Percentiles rank a stretch among this genome's conserved stretches.
These are phyloP conservation scores for Protomyces arabidopsidicola DNA, from an alignment of 1,139 yeast genomes.

Conservation along the genomic window DNA sequence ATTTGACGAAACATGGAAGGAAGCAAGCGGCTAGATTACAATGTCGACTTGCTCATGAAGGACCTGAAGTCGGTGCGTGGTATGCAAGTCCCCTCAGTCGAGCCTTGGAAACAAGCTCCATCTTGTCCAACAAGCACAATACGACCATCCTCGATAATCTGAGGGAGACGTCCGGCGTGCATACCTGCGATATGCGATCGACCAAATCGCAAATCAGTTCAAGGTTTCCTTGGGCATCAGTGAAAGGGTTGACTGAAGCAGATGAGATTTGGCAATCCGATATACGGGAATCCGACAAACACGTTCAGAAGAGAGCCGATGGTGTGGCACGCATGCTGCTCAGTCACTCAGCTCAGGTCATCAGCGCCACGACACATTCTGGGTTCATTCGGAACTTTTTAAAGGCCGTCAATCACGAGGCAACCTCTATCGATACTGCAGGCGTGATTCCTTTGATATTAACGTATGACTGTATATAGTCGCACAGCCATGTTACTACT, in stretches of 20 bases:
- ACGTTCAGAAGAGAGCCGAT: constrained; percentile 51
- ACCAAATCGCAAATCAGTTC: constrained; percentile 43
- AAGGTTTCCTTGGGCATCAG: constrained; percentile 39
- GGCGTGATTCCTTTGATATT: neutral
- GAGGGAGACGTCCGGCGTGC: constrained; percentile 64
- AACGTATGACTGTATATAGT: neutral
- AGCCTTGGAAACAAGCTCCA: constrained; percentile 16
- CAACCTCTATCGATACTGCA: neutral
- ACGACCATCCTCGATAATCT: constrained; percentile 43
- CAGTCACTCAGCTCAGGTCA: neutral
- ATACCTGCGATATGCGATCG: constrained; percentile 61
- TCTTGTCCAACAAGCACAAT: constrained; percentile 21
- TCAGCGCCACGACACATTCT: constrained; percentile 20
- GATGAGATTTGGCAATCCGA: constrained; percentile 47
- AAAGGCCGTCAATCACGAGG: neutral
- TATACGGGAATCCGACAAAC: constrained; percentile 47
- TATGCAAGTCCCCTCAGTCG: constrained; percentile 33
- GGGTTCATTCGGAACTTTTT: constrained; percentile 18
- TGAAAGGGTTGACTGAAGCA: constrained; percentile 50
- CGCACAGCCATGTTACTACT: neutral
- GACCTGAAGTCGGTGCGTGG: constrained; percentile 33
- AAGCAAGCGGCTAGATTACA: constrained; percentile 50
- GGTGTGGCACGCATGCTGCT: constrained; percentile 49
- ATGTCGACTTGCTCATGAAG: constrained; percentile 46
- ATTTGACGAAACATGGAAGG: constrained; percentile 56